phyloP scores from a whole-genome alignment of 805 yeast species.

The Starmerella davenportii region DNA sequence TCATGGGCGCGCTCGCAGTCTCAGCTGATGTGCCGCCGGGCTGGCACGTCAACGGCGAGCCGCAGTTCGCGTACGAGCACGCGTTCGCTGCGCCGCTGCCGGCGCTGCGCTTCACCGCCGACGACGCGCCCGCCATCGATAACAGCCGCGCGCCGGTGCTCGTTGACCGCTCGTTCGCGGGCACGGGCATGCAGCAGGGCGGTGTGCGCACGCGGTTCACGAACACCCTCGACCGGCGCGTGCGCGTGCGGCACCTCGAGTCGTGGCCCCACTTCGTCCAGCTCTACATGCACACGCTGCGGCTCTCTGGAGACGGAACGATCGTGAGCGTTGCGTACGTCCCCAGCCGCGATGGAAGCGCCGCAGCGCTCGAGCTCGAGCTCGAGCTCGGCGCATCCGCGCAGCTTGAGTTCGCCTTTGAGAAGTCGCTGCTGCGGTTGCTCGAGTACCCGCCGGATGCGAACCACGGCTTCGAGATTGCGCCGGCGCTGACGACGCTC shows the following conservation, averaged over 20 bases:
- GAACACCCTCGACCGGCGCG: slow-evolving; percentile 38
- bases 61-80: not conserved
- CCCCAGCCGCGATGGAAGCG: slow-evolving; percentile 62
- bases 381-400: slow-evolving; percentile 2
- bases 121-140: slow-evolving; percentile 24
- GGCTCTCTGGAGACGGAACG: slow-evolving; percentile 17
- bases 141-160: slow-evolving; percentile 37
- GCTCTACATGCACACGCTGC: slow-evolving; percentile 55
- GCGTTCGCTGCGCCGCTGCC: slow-evolving; percentile 1
- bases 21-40: slow-evolving; percentile 7
- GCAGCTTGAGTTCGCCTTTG: slow-evolving; percentile 60
- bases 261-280: slow-evolving; percentile 87
- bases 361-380: slow-evolving; percentile 53
- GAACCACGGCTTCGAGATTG: slow-evolving; percentile 88
- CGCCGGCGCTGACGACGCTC: slow-evolving; percentile 42
- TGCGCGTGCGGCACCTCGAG: slow-evolving; percentile 50
- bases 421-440: slow-evolving; percentile 64
- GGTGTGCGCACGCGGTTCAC: slow-evolving; percentile 62
- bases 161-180: slow-evolving; percentile 76
- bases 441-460: slow-evolving; percentile 99
- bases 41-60: slow-evolving; percentile 6
- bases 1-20: slow-evolving; percentile 27
- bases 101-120: slow-evolving; percentile 24
- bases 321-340: slow-evolving; percentile 28
- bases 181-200: slow-evolving; percentile 80